phyloP scores from a whole-genome alignment of 176 grass and related monocot species.

The Avena eriantha region DNA sequence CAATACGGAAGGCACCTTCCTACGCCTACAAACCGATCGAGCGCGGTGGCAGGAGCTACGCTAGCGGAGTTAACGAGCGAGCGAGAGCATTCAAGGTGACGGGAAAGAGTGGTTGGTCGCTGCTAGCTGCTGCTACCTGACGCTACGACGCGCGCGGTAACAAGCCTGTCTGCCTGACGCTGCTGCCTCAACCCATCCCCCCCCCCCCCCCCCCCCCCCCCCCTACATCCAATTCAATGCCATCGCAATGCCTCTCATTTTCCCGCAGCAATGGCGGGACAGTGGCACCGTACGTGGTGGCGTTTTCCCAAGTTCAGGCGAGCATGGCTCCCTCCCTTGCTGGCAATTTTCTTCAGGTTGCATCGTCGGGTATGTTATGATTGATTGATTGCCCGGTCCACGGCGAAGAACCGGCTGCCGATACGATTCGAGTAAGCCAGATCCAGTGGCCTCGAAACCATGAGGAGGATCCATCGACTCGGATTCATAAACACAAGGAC shows the following conservation, averaged over 20 bases:
- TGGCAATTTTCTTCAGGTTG: background rate
- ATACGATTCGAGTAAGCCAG: background rate
- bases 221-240: slow-evolving; percentile 28
- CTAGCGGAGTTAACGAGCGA: slow-evolving; percentile 7
- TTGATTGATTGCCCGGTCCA: slow-evolving; percentile 20
- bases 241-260: background rate
- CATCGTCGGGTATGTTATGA: background rate
- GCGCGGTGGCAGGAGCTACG: background rate
- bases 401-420: background rate
- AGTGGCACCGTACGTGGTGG: background rate
- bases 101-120: slow-evolving; percentile 19
- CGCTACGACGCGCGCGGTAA: background rate
- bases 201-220: background rate
- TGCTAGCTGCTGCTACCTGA: slow-evolving; percentile 13
- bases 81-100: slow-evolving; percentile 32
- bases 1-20: background rate
- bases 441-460: slow-evolving; percentile 1
- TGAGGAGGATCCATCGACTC: background rate
- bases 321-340: background rate
- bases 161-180: background rate
- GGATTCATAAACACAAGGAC: slow-evolving; percentile 25
- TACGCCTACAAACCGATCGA: background rate
- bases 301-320: background rate
- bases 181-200: background rate
- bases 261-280: background rate